Percentiles rank a stretch among this genome's conserved stretches.
Conservation (phyloP, 805 yeast species). For the Ogataea haglerorum region DNA sequence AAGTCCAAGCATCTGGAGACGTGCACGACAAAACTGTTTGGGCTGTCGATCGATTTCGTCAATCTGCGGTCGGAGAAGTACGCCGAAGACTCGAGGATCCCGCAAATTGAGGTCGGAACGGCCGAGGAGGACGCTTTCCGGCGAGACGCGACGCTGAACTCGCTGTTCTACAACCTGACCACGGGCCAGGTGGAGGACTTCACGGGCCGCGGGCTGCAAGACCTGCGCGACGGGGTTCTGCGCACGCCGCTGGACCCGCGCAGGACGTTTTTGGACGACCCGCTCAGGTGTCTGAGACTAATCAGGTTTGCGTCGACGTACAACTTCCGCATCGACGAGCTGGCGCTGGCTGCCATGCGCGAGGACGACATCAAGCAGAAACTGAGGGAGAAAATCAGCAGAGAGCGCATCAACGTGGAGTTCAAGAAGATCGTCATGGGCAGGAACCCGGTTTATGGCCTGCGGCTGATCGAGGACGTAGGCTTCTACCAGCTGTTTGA, state of each 20-base stretch:
- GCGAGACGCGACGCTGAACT: constrained; percentile 93
- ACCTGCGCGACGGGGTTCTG: constrained; percentile 64
- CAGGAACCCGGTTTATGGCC: constrained; percentile 58
- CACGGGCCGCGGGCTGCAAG: constrained; percentile 72
- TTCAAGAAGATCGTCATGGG: constrained; percentile 73
- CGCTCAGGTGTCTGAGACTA: constrained; percentile 80
- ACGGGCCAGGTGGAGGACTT: constrained; percentile 75
- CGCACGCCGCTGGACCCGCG: constrained; percentile 86
- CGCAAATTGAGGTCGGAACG: constrained; percentile 77
- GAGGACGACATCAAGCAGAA: constrained; percentile 53
- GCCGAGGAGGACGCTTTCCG: constrained; percentile 88
- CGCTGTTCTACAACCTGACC: constrained; percentile 80
- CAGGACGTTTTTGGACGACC: constrained; percentile 90
- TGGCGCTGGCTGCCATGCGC: constrained; percentile 63
- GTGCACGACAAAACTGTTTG: constrained; percentile 84
- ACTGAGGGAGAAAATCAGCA: constrained; percentile 69
- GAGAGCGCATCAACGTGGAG: constrained; percentile 89
- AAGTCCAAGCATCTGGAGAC: constrained; percentile 96
- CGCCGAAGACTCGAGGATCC: constrained; percentile 82
- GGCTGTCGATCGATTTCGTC: constrained; percentile 89
- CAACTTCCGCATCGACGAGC: constrained; percentile 58
- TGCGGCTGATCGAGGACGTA: constrained; percentile 53
- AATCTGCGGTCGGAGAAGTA: constrained; percentile 86
- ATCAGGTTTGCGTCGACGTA: constrained; percentile 83
- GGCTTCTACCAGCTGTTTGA: constrained; percentile 59